These are phyloP conservation scores for Vishniacozyma victoriae DNA, from an alignment of 768 basidiomycete species.

Conservation along the genomic window DNA sequence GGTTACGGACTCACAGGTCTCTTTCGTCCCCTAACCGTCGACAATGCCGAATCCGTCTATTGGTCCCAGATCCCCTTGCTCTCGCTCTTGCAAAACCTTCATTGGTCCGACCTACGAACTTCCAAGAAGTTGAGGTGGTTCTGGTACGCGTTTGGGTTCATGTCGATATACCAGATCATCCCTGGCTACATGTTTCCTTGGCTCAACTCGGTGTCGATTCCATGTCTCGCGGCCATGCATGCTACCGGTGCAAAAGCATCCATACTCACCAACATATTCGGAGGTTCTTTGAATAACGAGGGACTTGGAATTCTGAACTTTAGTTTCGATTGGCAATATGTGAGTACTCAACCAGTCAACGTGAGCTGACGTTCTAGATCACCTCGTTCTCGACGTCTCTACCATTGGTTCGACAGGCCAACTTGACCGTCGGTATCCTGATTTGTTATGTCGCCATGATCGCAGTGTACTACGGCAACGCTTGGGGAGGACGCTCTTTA, in stretches of 20 bases:
- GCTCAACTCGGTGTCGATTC: conserved; percentile 8
- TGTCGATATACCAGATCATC: conserved; percentile 24
- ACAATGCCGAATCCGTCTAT: conserved; percentile 35
- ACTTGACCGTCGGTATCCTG: conserved; percentile 56
- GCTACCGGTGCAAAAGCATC: neutral
- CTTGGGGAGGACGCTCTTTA: conserved; percentile 56
- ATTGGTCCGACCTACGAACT: conserved; percentile 10
- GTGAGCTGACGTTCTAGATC: conserved; percentile 1
- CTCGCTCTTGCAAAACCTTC: conserved; percentile 15
- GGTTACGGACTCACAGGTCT: conserved; percentile 61
- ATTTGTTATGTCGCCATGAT: conserved; percentile 56
- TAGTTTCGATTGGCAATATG: conserved; percentile 13
- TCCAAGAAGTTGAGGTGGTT: conserved; percentile 11
- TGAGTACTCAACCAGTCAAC: neutral
- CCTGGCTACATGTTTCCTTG: conserved; percentile 28
- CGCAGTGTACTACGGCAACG: conserved; percentile 60
- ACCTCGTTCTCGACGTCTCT: conserved; percentile 3
- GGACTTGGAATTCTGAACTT: conserved; percentile 7
- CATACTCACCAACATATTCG: conserved; percentile 8
- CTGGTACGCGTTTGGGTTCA: conserved; percentile 9
- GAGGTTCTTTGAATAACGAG: conserved; percentile 9
- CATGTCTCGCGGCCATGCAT: conserved; percentile 6
- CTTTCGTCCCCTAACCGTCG: conserved; percentile 57
- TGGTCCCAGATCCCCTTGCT: conserved; percentile 17
- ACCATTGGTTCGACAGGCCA: conserved; percentile 47